Evolutionary conservation across 2,329 filamentous ascomycete genomes (phyloP), one percentile per base, ranked within the genome.

Genomic region (Venturia pyrina): DNA sequence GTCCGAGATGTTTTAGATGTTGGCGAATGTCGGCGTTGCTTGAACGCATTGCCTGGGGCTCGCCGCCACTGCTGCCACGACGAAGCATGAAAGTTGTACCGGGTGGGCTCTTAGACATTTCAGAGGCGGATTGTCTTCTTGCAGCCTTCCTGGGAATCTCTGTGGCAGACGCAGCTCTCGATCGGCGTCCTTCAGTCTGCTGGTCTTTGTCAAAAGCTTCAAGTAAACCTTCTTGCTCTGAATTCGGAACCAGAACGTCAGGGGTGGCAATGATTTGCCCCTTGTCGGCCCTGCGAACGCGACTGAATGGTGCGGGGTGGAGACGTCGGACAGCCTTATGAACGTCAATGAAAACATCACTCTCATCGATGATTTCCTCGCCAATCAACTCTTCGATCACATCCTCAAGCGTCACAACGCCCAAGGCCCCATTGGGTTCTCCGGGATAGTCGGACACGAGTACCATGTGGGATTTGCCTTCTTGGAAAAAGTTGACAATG

Each of bases 361-460:
- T 98, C 76, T 99, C 95, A 75, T 99, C 95, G 68, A 99, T 96
- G 69, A 98, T 99, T 83, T 99, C 95, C 89, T 99, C 95, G 80
- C 95, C 95, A 76, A 99, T 99, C 37, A 99, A 81, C 77, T 99
- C 95, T 76, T 99, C 95, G 73, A 99, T 99, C 4, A 99, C 95
- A 76, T 99, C 95, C 75, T 99, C 95, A 1, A 99, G 80, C 0
- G 95, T 99, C 19, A 99, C 91, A 3, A 99, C 95, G 66, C 95
- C 95, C 15, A 96, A 81, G 6, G 93, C 92, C 59, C 95, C 95
- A 72, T 90, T 87, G 72, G 96, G 88, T 70, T 96, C 91, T n/a
- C 93, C 93, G 0, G 95, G 95, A 69, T 80, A 85, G 72, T 96
- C 90, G 0, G 93, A 97, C 10, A 98, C 95, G 37, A 99, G 81